Percentiles rank a stretch among this genome's conserved stretches.
Conservation (phyloP, 768 basidiomycete genomes). For the Leucogyrophana mollusca region DNA sequence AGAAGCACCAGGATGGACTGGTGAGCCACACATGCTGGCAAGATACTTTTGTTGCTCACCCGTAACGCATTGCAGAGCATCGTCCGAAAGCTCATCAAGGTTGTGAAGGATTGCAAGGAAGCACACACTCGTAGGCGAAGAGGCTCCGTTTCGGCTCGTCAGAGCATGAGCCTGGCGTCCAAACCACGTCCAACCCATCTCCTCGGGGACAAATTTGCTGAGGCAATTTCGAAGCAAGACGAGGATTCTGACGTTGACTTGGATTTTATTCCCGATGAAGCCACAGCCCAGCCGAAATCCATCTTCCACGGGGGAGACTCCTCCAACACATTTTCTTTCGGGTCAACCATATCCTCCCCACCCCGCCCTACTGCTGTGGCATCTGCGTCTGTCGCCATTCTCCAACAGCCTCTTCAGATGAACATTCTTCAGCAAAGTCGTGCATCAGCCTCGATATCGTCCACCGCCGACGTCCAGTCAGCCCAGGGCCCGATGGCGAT, state of each 20-base stretch:
- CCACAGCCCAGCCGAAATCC: conserved; percentile 25
- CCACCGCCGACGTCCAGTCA: conserved; percentile 5
- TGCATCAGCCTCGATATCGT: conserved; percentile 21
- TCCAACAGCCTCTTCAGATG: conserved; percentile 60
- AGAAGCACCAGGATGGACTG: conserved; percentile 64
- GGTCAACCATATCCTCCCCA: conserved; percentile 25
- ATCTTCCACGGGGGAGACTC: conserved; percentile 40
- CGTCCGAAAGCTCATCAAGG: conserved; percentile 78
- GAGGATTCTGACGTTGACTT: conserved; percentile 76
- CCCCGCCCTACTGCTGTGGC: conserved; percentile 48
- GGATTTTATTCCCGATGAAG: conserved; percentile 64
- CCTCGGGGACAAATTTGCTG: conserved; percentile 66
- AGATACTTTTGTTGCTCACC: not conserved
- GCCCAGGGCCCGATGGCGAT: conserved; percentile 35
- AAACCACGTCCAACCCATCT: conserved; percentile 43
- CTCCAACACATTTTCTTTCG: conserved; percentile 44
- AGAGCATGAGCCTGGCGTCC: conserved; percentile 24
- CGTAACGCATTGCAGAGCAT: conserved; percentile 52
- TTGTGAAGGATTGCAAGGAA: conserved; percentile 79
- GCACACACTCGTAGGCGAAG: conserved; percentile 48
- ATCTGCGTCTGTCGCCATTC: conserved; percentile 56
- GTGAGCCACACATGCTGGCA: conserved; percentile 42
- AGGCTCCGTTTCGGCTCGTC: conserved; percentile 25
- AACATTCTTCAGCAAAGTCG: conserved; percentile 49
- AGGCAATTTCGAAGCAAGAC: conserved; percentile 44